Evolutionary conservation across 495 filamentous ascomycete species (phyloP), one percentile per base, ranked within the genome.

Genomic region (Penicillium alfredii): DNA sequence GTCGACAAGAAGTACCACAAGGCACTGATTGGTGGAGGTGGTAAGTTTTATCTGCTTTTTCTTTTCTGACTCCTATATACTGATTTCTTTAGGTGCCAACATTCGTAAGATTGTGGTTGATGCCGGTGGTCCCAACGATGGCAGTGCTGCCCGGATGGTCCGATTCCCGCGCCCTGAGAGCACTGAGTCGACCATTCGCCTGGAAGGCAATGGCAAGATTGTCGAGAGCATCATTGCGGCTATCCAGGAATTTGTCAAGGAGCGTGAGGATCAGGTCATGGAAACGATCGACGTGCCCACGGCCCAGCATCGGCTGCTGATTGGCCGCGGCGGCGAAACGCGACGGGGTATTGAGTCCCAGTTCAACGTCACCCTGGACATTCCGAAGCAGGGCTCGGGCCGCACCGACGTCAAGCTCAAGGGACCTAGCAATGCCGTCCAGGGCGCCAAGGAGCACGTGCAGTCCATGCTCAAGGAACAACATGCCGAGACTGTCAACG

Each of bases 1-100:
- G 80, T 99, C 4, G 88, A 95, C 40, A 84, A 85, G 67, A 90
- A 88, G 63, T 80, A 88, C 55, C 93, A 99, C 67, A 82, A 82
- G 55, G 78, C 81, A 17, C 66, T 99, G 25, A 99, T 99, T 61
- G 92, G 92, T 33, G 65, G 76, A 46, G 81, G 82, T 53, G 92
- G 89, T 94, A 75, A 64, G 82, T 65, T 61, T 38, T 14, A 3
- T 16, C 30, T 22, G 17, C 5, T 13, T 33, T 27, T 14, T 29
- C 12, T 17, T 5, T 9, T 13, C 12, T 8, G 21, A 18, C 22
- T 40, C 11, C 11, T 4, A 32, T 23, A 20, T 23, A 4, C 9
- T 53, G 55, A 37, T 69, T 30, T 33, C 16, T n/a, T 13, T 48
- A 95, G 89, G 90, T 47, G 69, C 84, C 28, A 89, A 81, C 47